These are phyloP conservation scores for Calycina herbarum DNA, from an alignment of 2,329 filamentous ascomycete genomes.

Conservation along the genomic window DNA sequence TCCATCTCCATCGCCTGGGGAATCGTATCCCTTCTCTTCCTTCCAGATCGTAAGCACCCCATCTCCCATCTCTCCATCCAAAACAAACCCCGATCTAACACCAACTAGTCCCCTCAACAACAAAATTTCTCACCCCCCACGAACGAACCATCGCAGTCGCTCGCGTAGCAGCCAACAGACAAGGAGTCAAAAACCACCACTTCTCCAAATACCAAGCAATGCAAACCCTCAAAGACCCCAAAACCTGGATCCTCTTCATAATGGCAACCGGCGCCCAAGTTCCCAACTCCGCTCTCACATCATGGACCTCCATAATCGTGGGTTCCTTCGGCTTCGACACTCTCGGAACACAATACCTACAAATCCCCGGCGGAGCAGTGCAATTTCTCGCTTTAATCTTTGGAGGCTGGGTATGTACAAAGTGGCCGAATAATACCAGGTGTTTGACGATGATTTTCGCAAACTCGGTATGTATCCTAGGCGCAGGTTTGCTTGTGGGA, in stretches of 20 bases:
- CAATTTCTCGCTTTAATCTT: slow-evolving; percentile 54
- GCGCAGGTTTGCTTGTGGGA: slow-evolving; percentile 52
- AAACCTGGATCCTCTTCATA: slow-evolving; percentile 43
- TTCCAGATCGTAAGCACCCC: slow-evolving; percentile 45
- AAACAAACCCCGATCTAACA: neutral
- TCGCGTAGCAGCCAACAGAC: slow-evolving; percentile 55
- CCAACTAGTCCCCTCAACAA: slow-evolving; percentile 42
- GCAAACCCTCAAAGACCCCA: slow-evolving; percentile 46
- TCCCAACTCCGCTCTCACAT: slow-evolving; percentile 57
- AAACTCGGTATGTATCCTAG: slow-evolving; percentile 55
- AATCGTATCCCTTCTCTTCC: slow-evolving; percentile 43
- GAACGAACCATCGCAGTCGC: slow-evolving; percentile 49
- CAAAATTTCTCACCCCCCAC: slow-evolving; percentile 41
- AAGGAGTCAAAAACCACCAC: slow-evolving; percentile 51
- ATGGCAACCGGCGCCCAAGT: slow-evolving; percentile 53
- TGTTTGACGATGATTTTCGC: slow-evolving; percentile 57
- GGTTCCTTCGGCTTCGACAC: slow-evolving; percentile 41
- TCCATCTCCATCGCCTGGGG: slow-evolving; percentile 48
- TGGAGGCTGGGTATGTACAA: slow-evolving; percentile 52
- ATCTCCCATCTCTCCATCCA: neutral
- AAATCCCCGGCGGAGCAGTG: slow-evolving; percentile 59
- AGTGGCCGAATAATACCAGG: slow-evolving; percentile 50
- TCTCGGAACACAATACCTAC: slow-evolving; percentile 55
- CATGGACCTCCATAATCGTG: slow-evolving; percentile 40
- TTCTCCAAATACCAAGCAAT: slow-evolving; percentile 52